phyloP scores from a whole-genome alignment of 2,329 filamentous ascomycete species.

The Colletotrichum sp. region DNA sequence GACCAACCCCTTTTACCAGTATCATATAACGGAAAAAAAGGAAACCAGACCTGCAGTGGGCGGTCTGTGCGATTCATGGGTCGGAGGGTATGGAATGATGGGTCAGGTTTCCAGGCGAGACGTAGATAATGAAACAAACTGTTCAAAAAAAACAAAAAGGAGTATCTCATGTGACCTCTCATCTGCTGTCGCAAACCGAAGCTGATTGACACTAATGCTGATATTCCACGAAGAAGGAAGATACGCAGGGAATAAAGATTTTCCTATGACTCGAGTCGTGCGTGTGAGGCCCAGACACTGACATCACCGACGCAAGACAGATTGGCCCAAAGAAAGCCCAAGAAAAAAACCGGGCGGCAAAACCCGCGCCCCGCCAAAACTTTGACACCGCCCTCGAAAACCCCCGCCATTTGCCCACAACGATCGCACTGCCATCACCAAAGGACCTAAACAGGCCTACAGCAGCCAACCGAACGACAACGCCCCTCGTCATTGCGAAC shows the following conservation, averaged over 20 bases:
- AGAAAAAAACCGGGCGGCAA: background rate
- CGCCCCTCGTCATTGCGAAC: background rate
- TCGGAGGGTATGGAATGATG: background rate
- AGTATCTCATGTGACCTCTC: background rate
- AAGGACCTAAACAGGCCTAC: background rate
- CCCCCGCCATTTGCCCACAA: conserved; percentile 19
- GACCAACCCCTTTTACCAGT: background rate
- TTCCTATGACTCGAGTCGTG: background rate
- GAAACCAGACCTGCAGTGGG: background rate
- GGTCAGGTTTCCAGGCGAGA: background rate
- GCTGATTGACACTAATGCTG: background rate
- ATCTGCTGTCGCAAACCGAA: background rate
- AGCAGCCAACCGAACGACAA: background rate
- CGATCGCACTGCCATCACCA: background rate
- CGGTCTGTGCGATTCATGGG: background rate
- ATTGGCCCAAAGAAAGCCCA: background rate
- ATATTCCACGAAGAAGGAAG: background rate
- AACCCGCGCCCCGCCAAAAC: conserved; percentile 33
- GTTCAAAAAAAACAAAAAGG: background rate
- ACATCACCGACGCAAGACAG: background rate
- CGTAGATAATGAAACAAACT: background rate
- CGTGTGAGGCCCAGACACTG: background rate
- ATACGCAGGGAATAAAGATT: background rate
- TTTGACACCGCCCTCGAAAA: conserved; percentile 37
- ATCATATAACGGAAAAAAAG: background rate